A percentile compares a stretch with the other conserved stretches of the same genome.
Evolutionary conservation across 2,329 filamentous ascomycete genomes (phyloP).

Genomic region (Alternaria sp.): DNA sequence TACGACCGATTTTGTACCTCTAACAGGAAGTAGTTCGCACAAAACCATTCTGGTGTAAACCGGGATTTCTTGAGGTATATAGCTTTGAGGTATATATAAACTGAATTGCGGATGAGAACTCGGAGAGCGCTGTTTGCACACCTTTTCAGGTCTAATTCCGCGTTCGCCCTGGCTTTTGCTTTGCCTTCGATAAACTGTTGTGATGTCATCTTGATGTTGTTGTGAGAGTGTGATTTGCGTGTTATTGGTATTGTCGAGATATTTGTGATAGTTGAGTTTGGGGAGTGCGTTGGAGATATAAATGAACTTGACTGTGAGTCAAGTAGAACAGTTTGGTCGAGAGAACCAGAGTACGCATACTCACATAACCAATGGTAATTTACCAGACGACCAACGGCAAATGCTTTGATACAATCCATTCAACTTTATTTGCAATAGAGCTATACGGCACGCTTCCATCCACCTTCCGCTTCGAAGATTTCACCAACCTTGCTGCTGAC

Average conservation of each 20-base stretch:
- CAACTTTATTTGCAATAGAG: neutral
- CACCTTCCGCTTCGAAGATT: conserved; percentile 39
- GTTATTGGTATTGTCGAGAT: neutral
- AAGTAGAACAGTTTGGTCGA: neutral
- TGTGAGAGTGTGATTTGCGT: neutral
- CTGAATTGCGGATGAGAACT: neutral
- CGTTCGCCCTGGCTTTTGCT: neutral
- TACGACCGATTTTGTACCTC: neutral
- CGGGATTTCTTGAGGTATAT: too few relatives aligned
- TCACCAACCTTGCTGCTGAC: conserved; percentile 36
- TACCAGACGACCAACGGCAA: neutral
- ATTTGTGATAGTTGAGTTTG: neutral
- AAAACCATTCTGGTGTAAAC: neutral
- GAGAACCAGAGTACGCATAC: neutral
- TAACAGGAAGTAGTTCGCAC: neutral
- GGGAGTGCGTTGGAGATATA: neutral
- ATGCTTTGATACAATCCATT: neutral
- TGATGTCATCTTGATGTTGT: neutral
- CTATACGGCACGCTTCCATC: conserved; percentile 27
- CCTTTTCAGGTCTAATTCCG: neutral
- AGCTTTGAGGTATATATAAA: neutral
- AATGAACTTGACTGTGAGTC: neutral
- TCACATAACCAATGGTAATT: neutral
- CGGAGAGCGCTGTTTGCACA: neutral
- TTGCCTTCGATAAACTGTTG: neutral